Evolutionary conservation across 257 asterid species (phyloP), one percentile per base, ranked within the genome.

Genomic region (Agastache rugosa): DNA sequence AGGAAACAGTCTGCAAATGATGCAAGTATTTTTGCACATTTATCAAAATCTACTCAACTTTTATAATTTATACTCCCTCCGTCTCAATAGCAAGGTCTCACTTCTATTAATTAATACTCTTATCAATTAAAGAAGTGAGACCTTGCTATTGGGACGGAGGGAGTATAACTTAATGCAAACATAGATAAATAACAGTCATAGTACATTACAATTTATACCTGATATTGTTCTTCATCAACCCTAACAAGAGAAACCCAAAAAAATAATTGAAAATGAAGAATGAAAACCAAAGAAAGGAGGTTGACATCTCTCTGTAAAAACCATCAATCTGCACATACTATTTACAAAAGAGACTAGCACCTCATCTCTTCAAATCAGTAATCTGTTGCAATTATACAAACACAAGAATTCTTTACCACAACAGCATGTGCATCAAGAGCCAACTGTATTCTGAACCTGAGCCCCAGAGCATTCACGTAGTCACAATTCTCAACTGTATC

Each of bases 311-410:
- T 19, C 16, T 45, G n/a, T 11, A 44, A 42, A 72, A 5, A 12
- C 17, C 61, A 29, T 59, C 7, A 19, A 31, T 31, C 39, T 29
- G 64, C 65, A 25, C 41, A 72, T 60, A n/a, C 29, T 75, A 17
- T n/a, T n/a, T 23, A 35, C 42, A 61, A 1, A 22, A 61, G n/a
- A 4, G 48, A 70, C 67, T 16, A 41, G 41, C 56, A 44, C 23
- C 71, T 14, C 11, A 42, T 16, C 53, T 35, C 56, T 37, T 56
- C 27, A 47, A 69, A 22, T 41, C 9, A 19, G 62, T 19, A 37
- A 53, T 34, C 16, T 11, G 63, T 20, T 29, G 72, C 47, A 73
- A 22, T 62, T 5, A 5, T 63, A 50, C 63, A 62, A 10, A 72
- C 2, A 60, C 14, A 29, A 44, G 37, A 31, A 45, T 34, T 27